Percentiles rank a stretch among this genome's conserved stretches.
Evolutionary conservation across 2,329 filamentous ascomycete species (phyloP).

Genomic region (Trichoderma polysporum): DNA sequence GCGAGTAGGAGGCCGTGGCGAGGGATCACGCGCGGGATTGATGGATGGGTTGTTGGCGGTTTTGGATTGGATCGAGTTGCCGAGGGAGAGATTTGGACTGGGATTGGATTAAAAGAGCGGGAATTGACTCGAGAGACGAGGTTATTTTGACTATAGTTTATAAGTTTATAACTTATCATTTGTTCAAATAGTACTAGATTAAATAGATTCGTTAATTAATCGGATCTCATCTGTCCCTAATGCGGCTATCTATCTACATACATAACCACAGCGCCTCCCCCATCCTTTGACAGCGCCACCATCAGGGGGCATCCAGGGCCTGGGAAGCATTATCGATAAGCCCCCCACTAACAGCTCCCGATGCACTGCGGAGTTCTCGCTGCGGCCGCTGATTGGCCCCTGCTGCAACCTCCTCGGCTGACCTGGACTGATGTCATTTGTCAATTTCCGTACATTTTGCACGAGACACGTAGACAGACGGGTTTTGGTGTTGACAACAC

Average conservation of each 20-base stretch:
- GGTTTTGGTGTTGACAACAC: too few species aligned
- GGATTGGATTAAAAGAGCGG: too few species aligned
- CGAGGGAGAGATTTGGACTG: not conserved
- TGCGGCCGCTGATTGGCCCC: slow-evolving; percentile 6
- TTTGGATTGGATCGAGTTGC: not conserved
- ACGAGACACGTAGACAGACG: slow-evolving; percentile 16
- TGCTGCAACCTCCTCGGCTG: not conserved
- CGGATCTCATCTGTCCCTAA: not conserved
- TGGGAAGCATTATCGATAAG: slow-evolving; percentile 12
- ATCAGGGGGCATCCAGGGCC: not conserved
- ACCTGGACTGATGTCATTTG: slow-evolving; percentile 21
- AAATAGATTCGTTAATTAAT: too few species aligned
- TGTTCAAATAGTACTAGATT: not conserved
- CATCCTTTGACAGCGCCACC: slow-evolving; percentile 10
- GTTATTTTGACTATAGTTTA: too few species aligned
- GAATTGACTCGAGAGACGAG: too few species aligned
- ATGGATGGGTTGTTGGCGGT: not conserved
- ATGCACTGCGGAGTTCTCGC: not conserved
- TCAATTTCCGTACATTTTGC: not conserved
- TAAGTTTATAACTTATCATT: too few species aligned
- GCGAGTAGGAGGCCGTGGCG: not conserved
- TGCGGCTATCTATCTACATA: too few species aligned
- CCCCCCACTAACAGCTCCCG: not conserved
- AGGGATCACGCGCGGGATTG: not conserved
- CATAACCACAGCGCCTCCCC: too few species aligned